phyloP scores from a whole-genome alignment of 805 yeast genomes.

The Citeromyces nyonsensis region DNA sequence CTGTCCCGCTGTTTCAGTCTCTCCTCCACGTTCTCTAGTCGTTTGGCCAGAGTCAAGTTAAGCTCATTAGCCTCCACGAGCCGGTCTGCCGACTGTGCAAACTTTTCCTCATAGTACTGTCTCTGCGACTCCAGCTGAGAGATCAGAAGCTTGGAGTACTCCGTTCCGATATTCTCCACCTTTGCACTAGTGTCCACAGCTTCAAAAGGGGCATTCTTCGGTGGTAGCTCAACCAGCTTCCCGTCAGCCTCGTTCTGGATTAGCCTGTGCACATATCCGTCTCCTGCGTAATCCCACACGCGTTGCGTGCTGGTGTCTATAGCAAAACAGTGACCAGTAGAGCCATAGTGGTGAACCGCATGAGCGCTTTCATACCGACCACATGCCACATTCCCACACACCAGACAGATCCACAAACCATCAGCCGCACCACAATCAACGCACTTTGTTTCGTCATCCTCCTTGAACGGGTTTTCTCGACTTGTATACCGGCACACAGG shows the following conservation, averaged over 20 bases:
- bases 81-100: slow-evolving; percentile 7
- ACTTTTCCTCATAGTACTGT: slow-evolving; percentile 55
- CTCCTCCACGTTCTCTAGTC: slow-evolving; percentile 14
- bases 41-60: slow-evolving; percentile 9
- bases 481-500: slow-evolving; percentile 81
- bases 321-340: slow-evolving; percentile 76
- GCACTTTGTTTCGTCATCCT: slow-evolving; percentile 25
- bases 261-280: slow-evolving; percentile 75
- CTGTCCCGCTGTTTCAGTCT: slow-evolving; percentile 10
- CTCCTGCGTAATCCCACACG: slow-evolving; percentile 93
- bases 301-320: slow-evolving; percentile 78
- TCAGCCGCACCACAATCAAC: slow-evolving; percentile 37
- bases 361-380: slow-evolving; percentile 79
- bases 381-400: slow-evolving; percentile 89
- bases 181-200: slow-evolving; percentile 9
- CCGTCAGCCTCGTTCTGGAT: slow-evolving; percentile 82
- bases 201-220: slow-evolving; percentile 10
- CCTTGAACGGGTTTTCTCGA: slow-evolving; percentile 8
- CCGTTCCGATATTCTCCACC: slow-evolving; percentile 47
- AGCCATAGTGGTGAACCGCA: slow-evolving; percentile 68
- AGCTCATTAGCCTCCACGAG: slow-evolving; percentile 13
- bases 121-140: slow-evolving; percentile 79
- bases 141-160: slow-evolving; percentile 64
- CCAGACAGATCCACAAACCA: slow-evolving; percentile 77
- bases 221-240: slow-evolving; percentile 65